A percentile compares a stretch with the other conserved stretches of the same genome.
These are phyloP conservation scores for Stephania japonica DNA, from an alignment of 164 flowering plant genomes.

Conservation along the genomic window DNA sequence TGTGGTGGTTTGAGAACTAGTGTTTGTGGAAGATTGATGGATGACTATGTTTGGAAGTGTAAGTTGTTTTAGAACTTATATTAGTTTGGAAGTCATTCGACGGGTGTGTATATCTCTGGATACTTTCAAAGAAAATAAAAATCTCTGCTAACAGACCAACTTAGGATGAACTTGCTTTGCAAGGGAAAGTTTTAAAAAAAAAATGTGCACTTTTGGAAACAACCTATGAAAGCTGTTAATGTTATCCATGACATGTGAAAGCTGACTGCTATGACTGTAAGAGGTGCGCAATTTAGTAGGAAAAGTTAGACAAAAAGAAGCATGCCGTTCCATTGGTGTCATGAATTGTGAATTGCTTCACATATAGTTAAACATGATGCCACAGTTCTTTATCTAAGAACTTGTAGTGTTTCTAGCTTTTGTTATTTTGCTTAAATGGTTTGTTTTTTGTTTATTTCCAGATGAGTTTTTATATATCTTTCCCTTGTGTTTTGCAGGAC, in stretches of 20 bases:
- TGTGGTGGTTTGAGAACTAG: background rate
- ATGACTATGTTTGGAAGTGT: background rate
- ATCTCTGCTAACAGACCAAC: too few species aligned
- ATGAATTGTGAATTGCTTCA: background rate
- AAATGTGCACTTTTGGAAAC: background rate
- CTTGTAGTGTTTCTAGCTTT: background rate
- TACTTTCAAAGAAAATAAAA: too few species aligned
- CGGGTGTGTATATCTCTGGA: too few species aligned
- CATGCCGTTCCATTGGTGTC: background rate
- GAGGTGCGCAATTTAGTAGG: background rate
- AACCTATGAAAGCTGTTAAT: background rate
- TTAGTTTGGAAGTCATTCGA: background rate
- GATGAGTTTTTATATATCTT: background rate
- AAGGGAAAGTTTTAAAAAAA: background rate
- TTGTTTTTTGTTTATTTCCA: background rate
- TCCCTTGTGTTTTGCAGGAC: conserved; percentile 36
- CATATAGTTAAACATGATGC: background rate
- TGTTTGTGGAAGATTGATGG: background rate
- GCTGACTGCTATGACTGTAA: background rate
- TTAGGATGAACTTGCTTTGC: too few species aligned
- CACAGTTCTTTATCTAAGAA: background rate
- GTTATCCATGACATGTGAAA: background rate
- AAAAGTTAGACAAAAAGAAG: background rate
- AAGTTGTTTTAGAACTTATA: background rate
- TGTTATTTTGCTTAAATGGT: background rate